Conservation (phyloP, 106 monocot species). For the Cymbidium sinense region DNA sequence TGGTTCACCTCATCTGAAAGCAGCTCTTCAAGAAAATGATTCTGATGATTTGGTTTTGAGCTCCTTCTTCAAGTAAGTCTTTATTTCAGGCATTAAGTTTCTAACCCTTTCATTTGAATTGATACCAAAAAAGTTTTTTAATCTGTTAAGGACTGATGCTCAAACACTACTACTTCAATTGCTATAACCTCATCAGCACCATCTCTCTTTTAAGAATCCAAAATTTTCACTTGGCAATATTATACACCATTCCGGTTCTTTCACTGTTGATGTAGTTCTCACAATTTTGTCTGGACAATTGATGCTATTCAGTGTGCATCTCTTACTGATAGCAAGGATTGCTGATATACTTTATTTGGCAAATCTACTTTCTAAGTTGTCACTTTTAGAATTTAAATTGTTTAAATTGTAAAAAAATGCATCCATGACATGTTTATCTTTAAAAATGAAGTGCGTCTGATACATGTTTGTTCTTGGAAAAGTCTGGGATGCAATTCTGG, state of each 20-base stretch:
- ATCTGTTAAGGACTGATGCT: neutral
- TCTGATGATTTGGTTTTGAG: constrained; percentile 7
- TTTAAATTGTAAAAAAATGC: too few species aligned
- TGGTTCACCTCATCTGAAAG: neutral
- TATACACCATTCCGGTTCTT: neutral
- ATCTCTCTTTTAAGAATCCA: neutral
- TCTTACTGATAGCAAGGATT: neutral
- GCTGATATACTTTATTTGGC: too few species aligned
- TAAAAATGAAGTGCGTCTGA: too few species aligned
- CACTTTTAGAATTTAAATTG: too few species aligned
- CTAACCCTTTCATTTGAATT: constrained; percentile 1
- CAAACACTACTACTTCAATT: neutral
- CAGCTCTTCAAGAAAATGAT: constrained; percentile 4
- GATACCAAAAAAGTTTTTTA: neutral
- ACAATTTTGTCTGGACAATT: neutral
- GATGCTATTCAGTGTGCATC: neutral
- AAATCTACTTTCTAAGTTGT: too few species aligned
- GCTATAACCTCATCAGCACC: neutral
- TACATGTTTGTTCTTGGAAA: too few species aligned
- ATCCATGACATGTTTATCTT: too few species aligned
- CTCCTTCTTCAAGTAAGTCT: constrained; percentile 4
- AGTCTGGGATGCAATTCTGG: too few species aligned
- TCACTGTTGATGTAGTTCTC: neutral
- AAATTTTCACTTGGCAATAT: neutral
- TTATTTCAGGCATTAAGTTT: neutral